Percentiles rank a stretch among this genome's conserved stretches.
phyloP scores from a whole-genome alignment of 345 rosid species.

The Melaleuca alternifolia region DNA sequence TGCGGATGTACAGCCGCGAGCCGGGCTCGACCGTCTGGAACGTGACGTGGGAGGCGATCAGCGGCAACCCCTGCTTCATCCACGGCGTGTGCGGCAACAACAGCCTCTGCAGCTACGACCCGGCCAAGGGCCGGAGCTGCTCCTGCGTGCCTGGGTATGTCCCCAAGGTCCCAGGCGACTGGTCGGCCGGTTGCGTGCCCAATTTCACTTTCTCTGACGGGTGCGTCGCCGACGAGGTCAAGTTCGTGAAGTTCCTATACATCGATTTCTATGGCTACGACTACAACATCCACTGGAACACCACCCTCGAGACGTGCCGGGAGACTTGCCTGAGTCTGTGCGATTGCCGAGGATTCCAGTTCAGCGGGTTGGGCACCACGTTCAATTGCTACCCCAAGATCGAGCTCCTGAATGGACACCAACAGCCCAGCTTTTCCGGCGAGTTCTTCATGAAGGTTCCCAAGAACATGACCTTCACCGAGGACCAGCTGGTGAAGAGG shows the following conservation, averaged over 20 bases:
- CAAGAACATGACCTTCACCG: not conserved
- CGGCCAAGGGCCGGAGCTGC: conserved; percentile 5
- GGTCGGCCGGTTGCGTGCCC: conserved; percentile 18
- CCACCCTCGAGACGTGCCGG: not conserved
- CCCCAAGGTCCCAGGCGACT: not conserved
- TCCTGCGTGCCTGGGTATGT: conserved; percentile 17
- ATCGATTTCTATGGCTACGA: conserved; percentile 14
- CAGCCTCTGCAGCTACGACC: conserved; percentile 12
- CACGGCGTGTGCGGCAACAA: conserved; percentile 26
- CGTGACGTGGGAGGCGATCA: conserved; percentile 15
- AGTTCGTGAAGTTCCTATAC: conserved; percentile 5
- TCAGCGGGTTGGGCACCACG: not conserved
- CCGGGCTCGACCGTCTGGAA: not conserved
- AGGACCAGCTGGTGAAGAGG: not conserved
- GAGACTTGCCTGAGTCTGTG: not conserved
- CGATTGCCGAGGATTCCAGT: conserved; percentile 16
- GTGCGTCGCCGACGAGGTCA: not conserved
- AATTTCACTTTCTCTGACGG: not conserved
- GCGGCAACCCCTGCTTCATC: conserved; percentile 1
- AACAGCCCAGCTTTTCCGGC: conserved; percentile 1
- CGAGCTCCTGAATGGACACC: conserved; percentile 6
- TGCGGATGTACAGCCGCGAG: conserved; percentile 18
- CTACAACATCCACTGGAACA: not conserved
- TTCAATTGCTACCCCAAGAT: conserved; percentile 7
- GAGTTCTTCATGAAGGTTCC: conserved; percentile 10